These are phyloP conservation scores for Microbotryum scabiosae DNA, from an alignment of 1,284 basidiomycete species.

Conservation along the genomic window DNA sequence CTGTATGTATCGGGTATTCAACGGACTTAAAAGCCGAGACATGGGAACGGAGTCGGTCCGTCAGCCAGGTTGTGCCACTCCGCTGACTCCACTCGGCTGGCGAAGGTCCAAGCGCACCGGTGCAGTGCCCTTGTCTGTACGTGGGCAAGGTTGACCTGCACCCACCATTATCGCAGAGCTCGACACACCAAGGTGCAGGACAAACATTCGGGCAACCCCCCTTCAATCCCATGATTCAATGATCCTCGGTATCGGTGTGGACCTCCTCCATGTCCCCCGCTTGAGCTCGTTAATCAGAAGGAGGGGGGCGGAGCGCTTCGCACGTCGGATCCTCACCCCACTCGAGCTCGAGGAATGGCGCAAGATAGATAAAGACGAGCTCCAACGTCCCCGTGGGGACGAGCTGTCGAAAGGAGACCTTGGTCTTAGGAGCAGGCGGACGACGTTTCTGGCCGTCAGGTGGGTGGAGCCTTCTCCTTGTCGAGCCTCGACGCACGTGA, in stretches of 20 bases:
- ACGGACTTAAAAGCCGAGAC: too few species aligned
- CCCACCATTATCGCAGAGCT: too few species aligned
- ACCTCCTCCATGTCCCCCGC: constrained; percentile 30
- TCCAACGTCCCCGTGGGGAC: background rate
- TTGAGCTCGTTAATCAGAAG: constrained; percentile 19
- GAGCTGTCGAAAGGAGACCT: too few species aligned
- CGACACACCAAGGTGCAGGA: too few species aligned
- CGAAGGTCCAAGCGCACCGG: too few species aligned
- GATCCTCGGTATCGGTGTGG: constrained; percentile 33
- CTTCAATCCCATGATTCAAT: background rate
- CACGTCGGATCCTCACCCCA: constrained; percentile 23
- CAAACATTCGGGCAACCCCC: too few species aligned
- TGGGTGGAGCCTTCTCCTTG: constrained; percentile 3
- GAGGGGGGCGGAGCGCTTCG: constrained; percentile 20
- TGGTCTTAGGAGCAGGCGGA: background rate
- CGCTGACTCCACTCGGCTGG: too few species aligned
- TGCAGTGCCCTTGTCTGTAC: too few species aligned
- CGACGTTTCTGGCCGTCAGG: constrained; percentile 25
- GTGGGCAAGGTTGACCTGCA: too few species aligned
- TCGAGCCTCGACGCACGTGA: constrained; percentile 10
- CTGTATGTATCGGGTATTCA: too few species aligned
- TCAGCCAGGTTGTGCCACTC: too few species aligned
- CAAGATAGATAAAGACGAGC: background rate
- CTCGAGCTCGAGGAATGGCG: constrained; percentile 9
- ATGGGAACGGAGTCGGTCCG: too few species aligned